Evolutionary conservation across 2,329 filamentous ascomycete species (phyloP), one percentile per base, ranked within the genome.

Genomic region (Cadophora sp.): DNA sequence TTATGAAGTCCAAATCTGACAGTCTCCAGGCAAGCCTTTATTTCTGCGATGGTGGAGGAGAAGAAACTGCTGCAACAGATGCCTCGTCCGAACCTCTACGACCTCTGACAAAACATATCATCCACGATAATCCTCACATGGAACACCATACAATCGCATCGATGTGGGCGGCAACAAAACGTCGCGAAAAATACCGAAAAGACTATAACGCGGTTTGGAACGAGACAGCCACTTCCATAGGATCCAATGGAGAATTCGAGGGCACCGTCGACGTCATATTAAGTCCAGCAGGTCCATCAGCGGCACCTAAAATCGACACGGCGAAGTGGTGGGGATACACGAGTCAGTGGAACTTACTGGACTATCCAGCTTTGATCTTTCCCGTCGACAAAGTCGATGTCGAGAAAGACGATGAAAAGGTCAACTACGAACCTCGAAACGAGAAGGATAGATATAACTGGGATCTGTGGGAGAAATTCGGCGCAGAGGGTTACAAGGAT

Each of bases 261-360:
- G 73, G 72, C 18, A 73, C 73, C 65, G 82, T 89, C 9, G 89
- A 92, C 75, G 85, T 88, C 0, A 84, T 91, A 41, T 79, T 91
- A 0, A 88, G 84, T 64, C 89, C 89, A 0, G 84, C 81, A 0
- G 84, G 83, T 0, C 85, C 87, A 1, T 82, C 84, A 1, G 80
- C 80, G 2, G 86, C 86, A n/a, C 85, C 82, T 78, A 84, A 68
- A 81, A 77, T 72, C 66, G 79, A 67, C 69, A 87, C 69, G 76
- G 86, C 70, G 78, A 81, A 67, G 73, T 90, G 75, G 80, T 92
- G 88, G 88, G 84, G 83, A 1, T 92, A 92, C 71, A 90, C 88
- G 0, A 80, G 83, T 0, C 84, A 88, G 68, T 92, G 89, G 88
- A 92, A 92, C 74, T 72, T 91, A 50, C 82, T 92, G 1, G 89